Base-by-base conservation (phyloP, 1,284 basidiomycete species). In the Tetrapyrgos nigripes region DNA sequence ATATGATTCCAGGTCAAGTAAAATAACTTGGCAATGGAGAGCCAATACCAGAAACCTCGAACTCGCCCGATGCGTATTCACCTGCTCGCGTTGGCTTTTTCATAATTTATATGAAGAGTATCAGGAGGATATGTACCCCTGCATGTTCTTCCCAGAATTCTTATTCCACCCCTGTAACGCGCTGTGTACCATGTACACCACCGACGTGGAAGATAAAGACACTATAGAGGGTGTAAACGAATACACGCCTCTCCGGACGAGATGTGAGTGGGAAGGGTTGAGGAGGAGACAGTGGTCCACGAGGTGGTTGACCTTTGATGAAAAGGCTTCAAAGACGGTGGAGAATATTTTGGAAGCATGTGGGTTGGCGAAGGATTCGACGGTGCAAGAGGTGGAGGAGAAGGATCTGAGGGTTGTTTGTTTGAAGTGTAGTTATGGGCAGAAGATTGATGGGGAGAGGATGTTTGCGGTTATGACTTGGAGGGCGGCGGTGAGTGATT, bases 351-450 rank as follows among this genome's bases (percentile, higher is more conserved):
- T 77, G 17, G 59, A 67, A 40, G 69, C 69, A 10, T 74, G 72
- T 59, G 64, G 62, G 4, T 53, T 75, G 61, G 49, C 58, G n/a
- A 29, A 23, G 24, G 54, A 33, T 35, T 69, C 69, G 35, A 72
- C 65, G 2, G 68, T 62, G 17, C 53, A 55, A 28, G 51, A 66
- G 31, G 58, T 77, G 62, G 75, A 78, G 54, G 28, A 62, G 31
- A 26, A 66, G 11, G 72, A 78, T 63, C 64, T 66, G n/a, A 62
- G 75, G 35, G 48, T 78, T 43, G 70, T 73, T 14, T 78, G 76
- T 60, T 58, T 76, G 49, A 76, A 76, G 50, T 76, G 73, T 59
- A 68, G 67, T 9, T 72, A 65, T 60, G 73, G 73, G 5, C 56
- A 57, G 1, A 66, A 63, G 50, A 69, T 70, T 52, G 74, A 77